Evolutionary conservation across 768 basidiomycete genomes (phyloP).

Genomic region (Infundibulicybe gibba): DNA sequence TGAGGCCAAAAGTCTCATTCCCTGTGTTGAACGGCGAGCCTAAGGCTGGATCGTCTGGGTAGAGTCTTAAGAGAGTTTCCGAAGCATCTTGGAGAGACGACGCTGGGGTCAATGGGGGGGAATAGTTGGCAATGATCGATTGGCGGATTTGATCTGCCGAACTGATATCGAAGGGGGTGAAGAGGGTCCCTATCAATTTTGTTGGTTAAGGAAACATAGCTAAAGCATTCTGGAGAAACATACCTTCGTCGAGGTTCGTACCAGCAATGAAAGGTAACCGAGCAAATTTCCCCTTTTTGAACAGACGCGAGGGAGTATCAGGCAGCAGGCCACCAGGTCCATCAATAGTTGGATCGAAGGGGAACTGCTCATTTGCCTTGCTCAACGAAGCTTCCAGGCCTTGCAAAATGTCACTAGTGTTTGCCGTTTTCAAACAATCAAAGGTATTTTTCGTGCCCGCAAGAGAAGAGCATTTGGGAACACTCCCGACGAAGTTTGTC

Average conservation of each 20-base stretch:
- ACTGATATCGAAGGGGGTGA: constrained; percentile 15
- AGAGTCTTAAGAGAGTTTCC: constrained; percentile 27
- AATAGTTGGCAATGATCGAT: constrained; percentile 16
- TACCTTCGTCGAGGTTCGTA: constrained; percentile 43
- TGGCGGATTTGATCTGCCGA: constrained; percentile 18
- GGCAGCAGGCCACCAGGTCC: constrained; percentile 34
- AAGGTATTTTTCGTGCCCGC: constrained; percentile 27
- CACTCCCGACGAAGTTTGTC: constrained; percentile 25
- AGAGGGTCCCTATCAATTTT: constrained; percentile 24
- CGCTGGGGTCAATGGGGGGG: constrained; percentile 19
- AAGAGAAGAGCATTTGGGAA: constrained; percentile 18
- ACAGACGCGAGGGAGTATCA: constrained; percentile 30
- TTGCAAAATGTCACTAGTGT: constrained; percentile 22
- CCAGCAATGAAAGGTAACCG: constrained; percentile 42
- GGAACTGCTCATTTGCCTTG: constrained; percentile 19
- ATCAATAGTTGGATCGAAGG: constrained; percentile 37
- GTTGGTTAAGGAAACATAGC: background rate
- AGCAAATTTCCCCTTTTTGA: constrained; percentile 28
- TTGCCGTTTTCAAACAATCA: constrained; percentile 22
- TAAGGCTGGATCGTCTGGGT: constrained; percentile 36
- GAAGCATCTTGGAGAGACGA: constrained; percentile 11
- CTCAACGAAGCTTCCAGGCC: constrained; percentile 18
- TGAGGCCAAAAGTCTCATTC: constrained; percentile 38
- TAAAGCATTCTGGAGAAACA: background rate
- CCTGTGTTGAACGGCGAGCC: constrained; percentile 44